A percentile compares a stretch with the other conserved stretches of the same genome.
phyloP scores from a whole-genome alignment of 1,284 basidiomycete genomes.

The Sutorius eximius region DNA sequence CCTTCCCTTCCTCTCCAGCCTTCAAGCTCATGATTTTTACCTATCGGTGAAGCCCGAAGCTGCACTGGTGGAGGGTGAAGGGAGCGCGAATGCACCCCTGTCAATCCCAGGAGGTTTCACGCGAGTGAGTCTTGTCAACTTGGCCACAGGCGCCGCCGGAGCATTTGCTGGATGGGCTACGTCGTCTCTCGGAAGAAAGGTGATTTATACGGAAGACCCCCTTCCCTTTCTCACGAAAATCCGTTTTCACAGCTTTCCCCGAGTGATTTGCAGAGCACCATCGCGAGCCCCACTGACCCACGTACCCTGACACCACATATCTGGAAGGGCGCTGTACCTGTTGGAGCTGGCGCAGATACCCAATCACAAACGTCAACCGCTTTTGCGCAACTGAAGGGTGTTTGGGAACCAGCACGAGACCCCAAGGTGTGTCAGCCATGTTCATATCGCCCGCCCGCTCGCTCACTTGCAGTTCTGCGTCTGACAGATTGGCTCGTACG shows the following conservation, averaged over 20 bases:
- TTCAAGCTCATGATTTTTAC: neutral
- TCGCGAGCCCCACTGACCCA: conserved; percentile 43
- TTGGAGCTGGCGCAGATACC: conserved; percentile 11
- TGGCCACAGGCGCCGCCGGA: conserved; percentile 86
- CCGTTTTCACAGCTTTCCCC: conserved; percentile 53
- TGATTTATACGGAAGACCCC: conserved; percentile 22
- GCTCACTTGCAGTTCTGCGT: too few relatives aligned
- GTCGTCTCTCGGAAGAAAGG: conserved; percentile 80
- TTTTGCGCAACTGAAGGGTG: conserved; percentile 46
- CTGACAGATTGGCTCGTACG: neutral
- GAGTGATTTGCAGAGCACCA: conserved; percentile 70
- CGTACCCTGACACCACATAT: conserved; percentile 39
- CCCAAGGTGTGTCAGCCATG: too few relatives aligned
- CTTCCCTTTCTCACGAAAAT: neutral
- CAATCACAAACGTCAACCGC: conserved; percentile 14
- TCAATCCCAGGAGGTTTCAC: conserved; percentile 39
- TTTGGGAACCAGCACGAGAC: too few relatives aligned
- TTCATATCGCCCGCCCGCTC: too few relatives aligned
- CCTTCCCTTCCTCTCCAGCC: neutral
- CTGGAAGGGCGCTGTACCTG: conserved; percentile 6
- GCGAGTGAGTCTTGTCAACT: conserved; percentile 70
- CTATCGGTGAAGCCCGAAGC: conserved; percentile 63
- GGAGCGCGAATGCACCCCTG: conserved; percentile 30
- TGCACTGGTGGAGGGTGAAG: conserved; percentile 42
- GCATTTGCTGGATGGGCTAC: conserved; percentile 94